Percentiles rank a stretch among this genome's conserved stretches.
Conservation (phyloP, 2,329 filamentous ascomycete species). For the Diplodia sapinea region DNA sequence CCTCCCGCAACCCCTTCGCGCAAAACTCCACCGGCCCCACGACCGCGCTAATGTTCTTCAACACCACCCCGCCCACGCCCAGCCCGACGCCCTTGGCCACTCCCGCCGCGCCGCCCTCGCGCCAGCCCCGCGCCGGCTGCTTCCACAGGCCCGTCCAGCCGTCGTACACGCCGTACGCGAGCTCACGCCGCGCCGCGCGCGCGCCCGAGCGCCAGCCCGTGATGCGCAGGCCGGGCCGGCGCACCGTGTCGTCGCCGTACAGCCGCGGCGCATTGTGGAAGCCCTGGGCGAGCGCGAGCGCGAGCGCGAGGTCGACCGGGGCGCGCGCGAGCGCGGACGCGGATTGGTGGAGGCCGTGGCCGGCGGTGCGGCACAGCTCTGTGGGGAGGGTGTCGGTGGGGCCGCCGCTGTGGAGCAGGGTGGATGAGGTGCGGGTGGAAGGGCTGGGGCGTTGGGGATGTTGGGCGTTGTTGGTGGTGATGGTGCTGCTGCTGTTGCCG, state of each 20-base stretch:
- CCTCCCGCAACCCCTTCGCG: slow-evolving; percentile 68
- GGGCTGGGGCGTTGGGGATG: slow-evolving; percentile 32
- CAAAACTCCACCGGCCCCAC: slow-evolving; percentile 67
- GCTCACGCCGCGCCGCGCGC: slow-evolving; percentile 65
- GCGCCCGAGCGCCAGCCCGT: slow-evolving; percentile 69
- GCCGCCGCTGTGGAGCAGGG: slow-evolving; percentile 36
- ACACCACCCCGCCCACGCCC: slow-evolving; percentile 67
- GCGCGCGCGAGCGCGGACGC: slow-evolving; percentile 60
- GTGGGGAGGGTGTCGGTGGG: slow-evolving; percentile 41
- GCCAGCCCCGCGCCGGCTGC: slow-evolving; percentile 64
- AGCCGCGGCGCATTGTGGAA: slow-evolving; percentile 74
- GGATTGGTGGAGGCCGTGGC: slow-evolving; percentile 58
- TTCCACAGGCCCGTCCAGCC: slow-evolving; percentile 67
- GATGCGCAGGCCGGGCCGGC: slow-evolving; percentile 63
- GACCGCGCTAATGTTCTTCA: slow-evolving; percentile 69
- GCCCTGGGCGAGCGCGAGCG: slow-evolving; percentile 68
- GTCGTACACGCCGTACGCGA: slow-evolving; percentile 69
- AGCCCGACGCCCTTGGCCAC: slow-evolving; percentile 62
- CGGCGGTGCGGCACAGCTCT: slow-evolving; percentile 56
- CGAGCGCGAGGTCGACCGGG: slow-evolving; percentile 66
- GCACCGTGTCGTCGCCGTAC: slow-evolving; percentile 73
- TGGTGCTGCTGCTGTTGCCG: background rate
- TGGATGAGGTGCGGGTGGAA: slow-evolving; percentile 34
- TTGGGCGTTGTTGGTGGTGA: too few species aligned
- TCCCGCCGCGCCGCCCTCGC: slow-evolving; percentile 61